Percentiles rank a stretch among this genome's conserved stretches.
These are phyloP conservation scores for Ganoderma sinense DNA, from an alignment of 1,284 basidiomycete species.

Conservation along the genomic window DNA sequence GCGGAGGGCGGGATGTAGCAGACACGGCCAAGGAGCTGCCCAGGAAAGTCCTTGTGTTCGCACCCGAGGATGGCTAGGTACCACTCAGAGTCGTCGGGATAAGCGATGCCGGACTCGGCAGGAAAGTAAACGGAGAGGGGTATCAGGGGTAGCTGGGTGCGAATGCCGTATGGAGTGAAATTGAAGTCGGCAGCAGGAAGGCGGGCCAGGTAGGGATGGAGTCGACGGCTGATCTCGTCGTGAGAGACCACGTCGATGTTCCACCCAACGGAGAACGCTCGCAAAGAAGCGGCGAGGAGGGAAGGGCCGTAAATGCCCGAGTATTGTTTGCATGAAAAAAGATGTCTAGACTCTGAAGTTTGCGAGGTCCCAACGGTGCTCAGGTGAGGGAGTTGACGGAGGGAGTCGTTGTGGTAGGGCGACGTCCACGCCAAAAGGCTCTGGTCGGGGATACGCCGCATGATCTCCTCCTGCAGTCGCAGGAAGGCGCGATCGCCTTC, in stretches of 20 bases:
- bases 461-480: conserved; percentile 12
- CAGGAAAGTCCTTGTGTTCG: not conserved
- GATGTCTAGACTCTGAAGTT: not conserved
- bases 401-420: no score
- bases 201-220: not conserved
- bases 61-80: not conserved
- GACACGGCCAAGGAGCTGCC: not conserved
- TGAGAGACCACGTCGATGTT: not conserved
- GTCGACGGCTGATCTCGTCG: not conserved
- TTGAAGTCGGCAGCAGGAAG: not conserved
- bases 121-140: not conserved
- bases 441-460: not conserved
- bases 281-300: not conserved
- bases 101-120: not conserved
- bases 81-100: not conserved
- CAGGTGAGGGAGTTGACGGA: no score
- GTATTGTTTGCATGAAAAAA: not conserved
- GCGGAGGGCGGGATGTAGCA: not conserved
- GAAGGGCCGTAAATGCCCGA: not conserved
- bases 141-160: not conserved
- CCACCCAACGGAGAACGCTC: not conserved
- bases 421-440: conserved; percentile 5
- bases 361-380: no score
- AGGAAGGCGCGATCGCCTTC: conserved; percentile 5
- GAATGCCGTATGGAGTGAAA: not conserved